These are phyloP conservation scores for Brettanomyces sp. DNA, from an alignment of 805 yeast species.

Conservation along the genomic window DNA sequence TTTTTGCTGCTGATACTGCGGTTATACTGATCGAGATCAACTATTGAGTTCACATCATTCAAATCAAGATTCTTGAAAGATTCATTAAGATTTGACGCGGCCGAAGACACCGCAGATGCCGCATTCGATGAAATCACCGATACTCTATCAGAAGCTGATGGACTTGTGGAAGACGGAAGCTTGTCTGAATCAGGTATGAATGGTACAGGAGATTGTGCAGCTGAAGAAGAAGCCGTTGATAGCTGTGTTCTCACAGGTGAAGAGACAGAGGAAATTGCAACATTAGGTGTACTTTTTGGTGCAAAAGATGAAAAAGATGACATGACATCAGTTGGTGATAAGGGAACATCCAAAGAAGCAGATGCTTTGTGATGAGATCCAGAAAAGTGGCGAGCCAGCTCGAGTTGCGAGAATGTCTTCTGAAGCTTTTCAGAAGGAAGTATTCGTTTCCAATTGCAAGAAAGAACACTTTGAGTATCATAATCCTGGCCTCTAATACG, in stretches of 20 bases:
- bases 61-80: background rate
- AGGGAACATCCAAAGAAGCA: no score
- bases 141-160: no score
- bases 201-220: background rate
- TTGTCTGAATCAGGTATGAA: background rate
- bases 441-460: conserved; percentile 4
- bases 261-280: no score
- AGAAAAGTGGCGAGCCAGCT: no score
- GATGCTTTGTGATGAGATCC: no score
- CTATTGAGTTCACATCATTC: conserved; percentile 1
- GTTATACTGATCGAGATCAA: background rate
- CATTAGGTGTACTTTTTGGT: no score
- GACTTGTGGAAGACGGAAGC: no score
- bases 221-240: background rate
- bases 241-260: no score
- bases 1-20: background rate
- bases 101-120: background rate
- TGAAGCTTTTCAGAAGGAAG: background rate
- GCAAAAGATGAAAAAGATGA: no score
- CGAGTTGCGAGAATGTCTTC: background rate
- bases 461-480: conserved; percentile 2
- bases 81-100: background rate
- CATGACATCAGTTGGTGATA: no score
- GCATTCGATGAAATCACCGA: background rate
- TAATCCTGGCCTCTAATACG: background rate